These are phyloP conservation scores for Coix lacrymajobi DNA, from an alignment of 176 grass and related monocot species.

Conservation along the genomic window DNA sequence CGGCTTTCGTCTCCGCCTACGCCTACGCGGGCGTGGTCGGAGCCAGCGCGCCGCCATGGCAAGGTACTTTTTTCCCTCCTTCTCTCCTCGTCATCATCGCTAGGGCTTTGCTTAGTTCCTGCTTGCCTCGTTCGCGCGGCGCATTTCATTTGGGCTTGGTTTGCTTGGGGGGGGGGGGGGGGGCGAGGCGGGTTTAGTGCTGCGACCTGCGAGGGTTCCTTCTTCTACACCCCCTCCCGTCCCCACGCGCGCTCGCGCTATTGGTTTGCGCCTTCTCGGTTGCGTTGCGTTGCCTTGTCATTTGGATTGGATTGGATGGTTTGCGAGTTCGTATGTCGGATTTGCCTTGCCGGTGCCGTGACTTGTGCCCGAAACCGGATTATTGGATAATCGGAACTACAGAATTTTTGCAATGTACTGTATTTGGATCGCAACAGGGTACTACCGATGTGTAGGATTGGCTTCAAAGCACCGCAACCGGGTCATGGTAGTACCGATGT, in stretches of 20 bases:
- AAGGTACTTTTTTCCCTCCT: not conserved
- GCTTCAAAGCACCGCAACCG: too few relatives aligned
- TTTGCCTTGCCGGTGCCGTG: not conserved
- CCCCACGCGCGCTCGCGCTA: not conserved
- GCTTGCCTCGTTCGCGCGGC: not conserved
- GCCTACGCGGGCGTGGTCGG: not conserved
- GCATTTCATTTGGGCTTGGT: not conserved
- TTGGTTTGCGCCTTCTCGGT: not conserved
- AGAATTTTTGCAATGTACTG: not conserved
- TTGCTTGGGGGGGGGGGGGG: not conserved
- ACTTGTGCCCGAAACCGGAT: not conserved
- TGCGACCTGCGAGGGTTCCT: not conserved
- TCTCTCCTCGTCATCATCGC: too few relatives aligned
- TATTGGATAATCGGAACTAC: not conserved
- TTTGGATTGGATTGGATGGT: not conserved
- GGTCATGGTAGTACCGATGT: not conserved
- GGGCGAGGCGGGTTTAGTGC: not conserved
- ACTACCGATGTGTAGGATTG: not conserved
- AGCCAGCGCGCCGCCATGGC: not conserved
- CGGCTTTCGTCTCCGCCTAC: not conserved
- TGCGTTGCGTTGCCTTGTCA: not conserved
- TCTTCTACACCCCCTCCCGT: not conserved
- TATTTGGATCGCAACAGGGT: not conserved
- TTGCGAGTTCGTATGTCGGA: not conserved
- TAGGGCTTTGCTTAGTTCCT: not conserved